Evolutionary conservation across 106 monocot species (phyloP), one percentile per base, ranked within the genome.

Genomic region (Allium cepa): DNA sequence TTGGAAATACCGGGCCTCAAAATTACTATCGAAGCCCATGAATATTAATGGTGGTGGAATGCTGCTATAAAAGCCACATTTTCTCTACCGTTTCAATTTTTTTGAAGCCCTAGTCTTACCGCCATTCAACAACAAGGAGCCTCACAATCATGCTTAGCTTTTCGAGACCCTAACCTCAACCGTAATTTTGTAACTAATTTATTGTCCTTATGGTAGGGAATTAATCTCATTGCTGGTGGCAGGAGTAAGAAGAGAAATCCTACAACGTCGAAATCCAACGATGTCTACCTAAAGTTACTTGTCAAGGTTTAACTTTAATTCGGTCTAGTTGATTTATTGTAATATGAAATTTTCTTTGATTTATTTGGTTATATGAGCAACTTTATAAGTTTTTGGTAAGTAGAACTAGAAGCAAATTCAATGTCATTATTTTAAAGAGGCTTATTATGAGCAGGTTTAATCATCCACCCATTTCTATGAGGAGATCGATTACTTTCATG

Each of bases 241-340:
- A 8, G 52, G 26, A 53, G 68, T 46, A 70, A 59, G 70, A 70
- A 59, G 59, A 56, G 57, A 17, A 80, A 75, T 73, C 84, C 80
- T 47, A 85, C 84, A 0, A 70, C 71, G 11, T 77, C 80, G 8
- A 80, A 62, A 56, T 80, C 80, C 45, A 62, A 85, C 47, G 84
- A 85, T 71, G 64, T 85, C 48, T 85, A 85, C 71, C 84, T 85
- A 47, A 85, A 85, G 71, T 80, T 85, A 52, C 73, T 85, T 48
- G 72, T 84, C 48, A 79, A 84, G 84, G 79, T 84, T 8, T 10
- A 9, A 8, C 50, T 53, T 22, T 11, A 53, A 16, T 48, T 7
- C 11, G 7, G 10, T 47, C 49, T 3, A 4, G 6, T 46, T 12
- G 16, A 48, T n/a, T 8, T 65, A 11, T 49, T 7, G 1, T 71